phyloP scores from a whole-genome alignment of 257 asterid species.

The Solanum stenotomum region DNA sequence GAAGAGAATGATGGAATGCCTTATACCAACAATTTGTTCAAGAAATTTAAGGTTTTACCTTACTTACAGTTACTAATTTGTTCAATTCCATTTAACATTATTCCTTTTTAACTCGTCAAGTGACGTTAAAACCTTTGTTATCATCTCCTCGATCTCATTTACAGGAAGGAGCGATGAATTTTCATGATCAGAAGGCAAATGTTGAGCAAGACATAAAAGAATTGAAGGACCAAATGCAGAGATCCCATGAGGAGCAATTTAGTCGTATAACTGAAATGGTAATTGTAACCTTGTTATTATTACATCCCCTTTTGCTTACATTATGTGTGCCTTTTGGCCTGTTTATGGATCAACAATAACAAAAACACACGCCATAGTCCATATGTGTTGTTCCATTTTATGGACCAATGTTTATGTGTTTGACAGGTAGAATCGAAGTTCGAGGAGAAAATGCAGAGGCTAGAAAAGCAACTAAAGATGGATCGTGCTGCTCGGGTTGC shows the following conservation, averaged over 20 bases:
- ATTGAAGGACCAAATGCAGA: conserved; percentile 37
- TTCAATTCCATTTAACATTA: not conserved
- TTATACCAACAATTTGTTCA: conserved; percentile 36
- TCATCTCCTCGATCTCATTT: not conserved
- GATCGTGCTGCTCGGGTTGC: not conserved
- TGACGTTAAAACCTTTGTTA: not conserved
- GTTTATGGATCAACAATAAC: not conserved
- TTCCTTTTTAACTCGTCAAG: not conserved
- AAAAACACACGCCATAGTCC: not conserved
- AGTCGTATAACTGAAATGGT: conserved; percentile 41
- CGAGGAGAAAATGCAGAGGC: not conserved
- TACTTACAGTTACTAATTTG: not conserved
- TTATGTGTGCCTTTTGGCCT: not conserved
- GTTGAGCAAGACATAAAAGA: conserved; percentile 31
- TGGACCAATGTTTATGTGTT: not conserved
- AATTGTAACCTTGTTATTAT: not conserved
- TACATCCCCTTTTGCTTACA: not conserved
- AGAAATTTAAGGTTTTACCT: conserved; percentile 25
- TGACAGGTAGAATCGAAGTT: not conserved
- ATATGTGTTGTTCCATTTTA: not conserved
- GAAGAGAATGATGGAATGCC: conserved; percentile 43
- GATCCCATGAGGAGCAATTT: conserved; percentile 5
- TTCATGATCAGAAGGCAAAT: conserved; percentile 31
- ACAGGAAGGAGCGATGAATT: conserved; percentile 33
- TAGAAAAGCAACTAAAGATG: not conserved